A percentile compares a stretch with the other conserved stretches of the same genome.
These are phyloP conservation scores for Scopulariopsis brevicaulis DNA, from an alignment of 2,329 filamentous ascomycete species.

Conservation along the genomic window DNA sequence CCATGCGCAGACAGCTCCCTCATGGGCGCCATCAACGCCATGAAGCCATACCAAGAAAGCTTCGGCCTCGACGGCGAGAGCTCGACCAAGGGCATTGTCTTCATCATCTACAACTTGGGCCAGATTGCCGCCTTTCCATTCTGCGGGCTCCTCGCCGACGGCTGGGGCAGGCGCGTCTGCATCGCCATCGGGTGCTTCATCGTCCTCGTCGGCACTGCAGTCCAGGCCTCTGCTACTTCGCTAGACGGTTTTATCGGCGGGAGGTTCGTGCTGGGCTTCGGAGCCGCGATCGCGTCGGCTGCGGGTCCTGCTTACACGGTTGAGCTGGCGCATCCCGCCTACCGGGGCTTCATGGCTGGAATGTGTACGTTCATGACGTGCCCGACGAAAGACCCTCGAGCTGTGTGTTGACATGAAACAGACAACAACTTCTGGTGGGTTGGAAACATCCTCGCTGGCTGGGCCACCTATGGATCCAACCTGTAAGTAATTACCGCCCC, in stretches of 20 bases:
- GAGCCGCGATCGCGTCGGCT: slow-evolving; percentile 35
- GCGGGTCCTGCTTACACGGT: slow-evolving; percentile 35
- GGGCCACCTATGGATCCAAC: slow-evolving; percentile 36
- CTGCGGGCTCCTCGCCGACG: slow-evolving; percentile 40
- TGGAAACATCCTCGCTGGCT: slow-evolving; percentile 41
- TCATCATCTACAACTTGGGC: slow-evolving; percentile 51
- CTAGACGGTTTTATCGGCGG: slow-evolving; percentile 34
- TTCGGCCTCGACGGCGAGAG: slow-evolving; percentile 19
- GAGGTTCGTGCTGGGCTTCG: slow-evolving; percentile 38
- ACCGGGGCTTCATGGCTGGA: slow-evolving; percentile 23
- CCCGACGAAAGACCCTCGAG: slow-evolving; percentile 8
- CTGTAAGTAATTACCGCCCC: not conserved
- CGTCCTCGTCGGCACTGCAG: slow-evolving; percentile 39
- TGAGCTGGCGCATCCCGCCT: slow-evolving; percentile 41
- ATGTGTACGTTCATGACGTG: not conserved
- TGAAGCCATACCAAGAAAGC: slow-evolving; percentile 38
- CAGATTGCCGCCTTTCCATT: slow-evolving; percentile 46
- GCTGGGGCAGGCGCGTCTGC: slow-evolving; percentile 36
- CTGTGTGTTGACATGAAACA: slow-evolving; percentile 24
- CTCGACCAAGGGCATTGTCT: slow-evolving; percentile 16
- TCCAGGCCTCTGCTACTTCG: slow-evolving; percentile 33
- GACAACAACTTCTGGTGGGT: slow-evolving; percentile 41
- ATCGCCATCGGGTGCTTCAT: slow-evolving; percentile 39
- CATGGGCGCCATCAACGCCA: slow-evolving; percentile 47
- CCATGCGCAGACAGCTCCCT: slow-evolving; percentile 24